Evolutionary conservation across 176 grass and related monocot genomes (phyloP), one percentile per base, ranked within the genome.

Genomic region (Juncus inflexus): DNA sequence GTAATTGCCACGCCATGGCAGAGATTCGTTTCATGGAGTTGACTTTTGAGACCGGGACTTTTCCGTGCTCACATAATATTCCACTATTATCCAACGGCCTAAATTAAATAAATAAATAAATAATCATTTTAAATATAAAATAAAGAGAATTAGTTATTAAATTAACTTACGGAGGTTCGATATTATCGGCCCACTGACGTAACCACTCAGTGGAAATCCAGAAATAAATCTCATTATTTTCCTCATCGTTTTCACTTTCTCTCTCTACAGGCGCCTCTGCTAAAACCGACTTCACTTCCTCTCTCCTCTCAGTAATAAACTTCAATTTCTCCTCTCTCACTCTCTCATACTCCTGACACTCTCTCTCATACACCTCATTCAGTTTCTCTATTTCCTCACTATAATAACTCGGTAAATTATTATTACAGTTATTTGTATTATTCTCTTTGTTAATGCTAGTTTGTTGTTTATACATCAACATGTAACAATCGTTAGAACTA

Each of bases 201-300:
- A 99, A 83, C 95, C 95, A 99, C 1, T 99, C 95, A 64, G 76
- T 70, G 74, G 95, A 99, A 68, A 99, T 86, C 95, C 89, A 99
- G 76, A 90, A 94, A 89, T 90, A 99, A 54, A 79, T 82, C 84
- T 86, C 80, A 5, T 47, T 9, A 5, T 28, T 28, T 28, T 6
- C 43, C 9, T 47, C 9, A 6, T 47, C 43, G 2, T 5, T 47
- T 47, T 47, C 43, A 47, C 6, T 47, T 61, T 83, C 73, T 4
- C 74, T 66, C 56, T 79, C 80, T 50, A 73, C 95, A 67, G 80
- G 76, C 59, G 89, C 86, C 86, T 87, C 86, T 58, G 62, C 82
- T 37, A 99, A 69, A 80, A 99, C 36, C 50, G 76, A 90, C 78
- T 92, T 90, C 49, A 94, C 85, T 86, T 99, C 95, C 72, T 92